Evolutionary conservation across 495 filamentous ascomycete species (phyloP).

Genomic region (Aspergillus coremiiformis): DNA sequence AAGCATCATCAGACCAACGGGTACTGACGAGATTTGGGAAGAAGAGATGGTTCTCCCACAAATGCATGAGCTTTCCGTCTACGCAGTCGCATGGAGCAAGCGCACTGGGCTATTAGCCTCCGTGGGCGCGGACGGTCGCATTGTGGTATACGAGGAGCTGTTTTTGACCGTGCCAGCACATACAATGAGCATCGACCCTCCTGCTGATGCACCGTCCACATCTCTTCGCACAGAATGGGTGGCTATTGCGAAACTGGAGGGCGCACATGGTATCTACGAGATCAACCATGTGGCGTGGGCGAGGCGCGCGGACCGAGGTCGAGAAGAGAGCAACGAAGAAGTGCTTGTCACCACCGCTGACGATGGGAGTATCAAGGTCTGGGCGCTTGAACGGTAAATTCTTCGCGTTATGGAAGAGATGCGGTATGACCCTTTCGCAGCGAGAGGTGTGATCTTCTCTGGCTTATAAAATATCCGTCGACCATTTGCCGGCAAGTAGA

Average conservation of each 20-base stretch:
- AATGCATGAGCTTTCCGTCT: constrained; percentile 72
- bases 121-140: constrained; percentile 74
- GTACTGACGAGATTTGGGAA: constrained; percentile 72
- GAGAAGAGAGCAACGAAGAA: constrained; percentile 45
- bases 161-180: constrained; percentile 26
- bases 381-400: constrained; percentile 43
- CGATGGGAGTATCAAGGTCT: constrained; percentile 69
- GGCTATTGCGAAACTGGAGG: constrained; percentile 54
- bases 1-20: constrained; percentile 69
- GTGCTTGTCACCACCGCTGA: constrained; percentile 74
- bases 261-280: constrained; percentile 84
- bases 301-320: constrained; percentile 34
- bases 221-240: constrained; percentile 52
- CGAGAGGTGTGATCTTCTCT: background rate
- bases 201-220: constrained; percentile 2
- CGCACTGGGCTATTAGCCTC: constrained; percentile 69
- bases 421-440: background rate
- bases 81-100: constrained; percentile 72
- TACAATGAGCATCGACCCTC: constrained; percentile 30
- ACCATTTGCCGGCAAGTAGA: background rate
- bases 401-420: background rate
- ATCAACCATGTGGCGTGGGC: constrained; percentile 85
- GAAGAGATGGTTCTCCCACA: constrained; percentile 63
- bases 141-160: constrained; percentile 73
- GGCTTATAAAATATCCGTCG: background rate